Evolutionary conservation across 768 basidiomycete genomes (phyloP), one percentile per base, ranked within the genome.

Genomic region (Obba rivulosa): DNA sequence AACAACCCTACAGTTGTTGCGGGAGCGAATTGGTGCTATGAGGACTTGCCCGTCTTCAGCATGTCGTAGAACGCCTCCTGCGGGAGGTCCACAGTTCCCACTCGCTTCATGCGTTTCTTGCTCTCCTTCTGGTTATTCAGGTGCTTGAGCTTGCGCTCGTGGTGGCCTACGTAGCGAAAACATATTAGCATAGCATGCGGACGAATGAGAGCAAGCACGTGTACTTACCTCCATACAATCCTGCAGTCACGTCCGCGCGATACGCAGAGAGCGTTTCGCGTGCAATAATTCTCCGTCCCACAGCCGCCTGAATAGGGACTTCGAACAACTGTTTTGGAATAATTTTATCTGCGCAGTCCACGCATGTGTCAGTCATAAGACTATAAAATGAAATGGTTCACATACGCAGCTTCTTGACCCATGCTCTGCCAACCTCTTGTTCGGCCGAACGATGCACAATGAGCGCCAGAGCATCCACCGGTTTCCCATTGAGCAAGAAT

Each of bases 11-110:
- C 5, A 31, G n/a, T n/a, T n/a, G n/a, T 31, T 31, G 5, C 28
- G 13, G 28, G 28, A 5, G 28, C 28, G 28, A 13, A 31, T 7
- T 5, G 28, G 13, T 5, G 28, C n/a, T n/a, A 34, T 9, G 34
- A 46, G 13, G 48, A 50, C 60, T 79, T 85, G 28, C 28, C 28
- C 40, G 76, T 76, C 60, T 82, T 80, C 52, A 98, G 72, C 45
- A 97, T 85, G 53, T 90, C 81, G 66, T 88, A 96, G 77, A 99
- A 98, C 1, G 94, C 95, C 60, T 94, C 92, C 59, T 96, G 92
- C 24, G 94, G 93, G 36, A 99, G 78, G 52, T 92, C 84, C 43
- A 97, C 90, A 48, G 74, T 83, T 31, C 93, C 92, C 45, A 95
- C 75, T 52, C 81, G 80, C 69, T 95, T 97, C 79, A 98, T 85